These are phyloP conservation scores for Candida silvicultrix DNA, from an alignment of 805 yeast species.

Conservation along the genomic window DNA sequence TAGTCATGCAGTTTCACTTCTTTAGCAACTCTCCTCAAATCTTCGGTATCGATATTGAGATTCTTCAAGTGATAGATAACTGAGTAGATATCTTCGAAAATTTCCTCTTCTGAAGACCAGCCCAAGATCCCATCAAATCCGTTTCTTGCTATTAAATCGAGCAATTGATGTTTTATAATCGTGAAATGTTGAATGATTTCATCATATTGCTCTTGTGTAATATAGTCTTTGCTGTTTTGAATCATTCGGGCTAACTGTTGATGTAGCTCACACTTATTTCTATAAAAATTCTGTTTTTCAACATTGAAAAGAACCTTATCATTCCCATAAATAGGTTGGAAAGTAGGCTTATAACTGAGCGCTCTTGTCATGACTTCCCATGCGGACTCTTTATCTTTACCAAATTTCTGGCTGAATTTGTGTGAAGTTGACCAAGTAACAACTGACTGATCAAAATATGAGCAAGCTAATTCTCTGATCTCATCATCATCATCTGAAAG, in stretches of 20 bases:
- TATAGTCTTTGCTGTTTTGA: not conserved
- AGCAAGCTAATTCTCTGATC: slow-evolving; percentile 43
- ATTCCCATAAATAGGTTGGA: slow-evolving; percentile 7
- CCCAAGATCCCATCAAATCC: slow-evolving; percentile 25
- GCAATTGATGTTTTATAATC: slow-evolving; percentile 3
- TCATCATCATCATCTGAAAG: slow-evolving; percentile 65
- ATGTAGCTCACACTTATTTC: slow-evolving; percentile 36
- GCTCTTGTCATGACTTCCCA: slow-evolving; percentile 9
- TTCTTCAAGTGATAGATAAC: slow-evolving; percentile 1
- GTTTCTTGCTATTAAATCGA: slow-evolving; percentile 1
- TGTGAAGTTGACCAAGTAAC: slow-evolving; percentile 30
- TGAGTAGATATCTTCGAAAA: slow-evolving; percentile 9
- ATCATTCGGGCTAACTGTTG: slow-evolving; percentile 18
- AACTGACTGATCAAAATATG: slow-evolving; percentile 30
- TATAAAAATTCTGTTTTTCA: slow-evolving; percentile 65
- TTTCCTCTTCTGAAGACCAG: slow-evolving; percentile 18
- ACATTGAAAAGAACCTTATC: slow-evolving; percentile 48
- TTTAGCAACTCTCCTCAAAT: not conserved
- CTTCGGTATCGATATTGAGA: not conserved
- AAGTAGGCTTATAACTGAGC: slow-evolving; percentile 12
- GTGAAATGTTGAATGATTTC: slow-evolving; percentile 4
- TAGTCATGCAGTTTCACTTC: not conserved
- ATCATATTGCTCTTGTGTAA: not conserved
- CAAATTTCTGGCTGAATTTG: slow-evolving; percentile 13
- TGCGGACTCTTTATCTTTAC: slow-evolving; percentile 3